Evolutionary conservation across 164 flowering plant genomes (phyloP), one percentile per base, ranked within the genome.

Genomic region (Macadamia tetraphylla): DNA sequence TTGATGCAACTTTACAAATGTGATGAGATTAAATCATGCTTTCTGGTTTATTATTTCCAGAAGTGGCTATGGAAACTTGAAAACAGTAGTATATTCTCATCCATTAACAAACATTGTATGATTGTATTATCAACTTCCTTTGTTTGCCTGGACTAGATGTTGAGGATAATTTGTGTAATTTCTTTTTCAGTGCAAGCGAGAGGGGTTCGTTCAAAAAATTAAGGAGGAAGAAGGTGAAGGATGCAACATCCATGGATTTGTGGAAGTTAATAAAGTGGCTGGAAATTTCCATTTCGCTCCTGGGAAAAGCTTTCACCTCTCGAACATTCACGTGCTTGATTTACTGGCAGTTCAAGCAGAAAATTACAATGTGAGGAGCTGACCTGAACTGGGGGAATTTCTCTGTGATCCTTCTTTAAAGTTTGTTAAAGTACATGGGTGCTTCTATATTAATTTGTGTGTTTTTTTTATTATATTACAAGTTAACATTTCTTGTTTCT

Each of bases 161-260:
- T 46, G 51, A 8, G 32, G 12, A 60, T 70, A 48, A 35, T 63
- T 59, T n/a, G 10, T 32, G 4, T 35, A 35, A 35, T 35, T 35
- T 35, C 5, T 35, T 35, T 64, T 80, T 59, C 79, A 89, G 95
- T 89, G 95, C 81, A 82, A 82, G 73, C 70, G 95, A 65, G 95
- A 89, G 76, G 95, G 92, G 18, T 87, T 80, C 70, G 30, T 89
- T 56, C 85, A 89, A 73, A 84, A 75, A 70, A 66, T 89, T 52
- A 87, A 83, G 71, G 90, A 83, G 44, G 90, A 89, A 77, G 88
- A 79, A 18, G 95, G 95, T 72, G 95, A 89, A 82, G 95, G 95
- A 66, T 89, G 95, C 78, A 87, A 85, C 70, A 78, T 89, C 14
- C 69, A 84, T 69, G 95, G 95, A 64, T 75, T 85, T 48, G 59